Percentiles rank a stretch among this genome's conserved stretches.
phyloP scores from a whole-genome alignment of 1,139 yeast species.

The Blastobotrys buckinghamii region DNA sequence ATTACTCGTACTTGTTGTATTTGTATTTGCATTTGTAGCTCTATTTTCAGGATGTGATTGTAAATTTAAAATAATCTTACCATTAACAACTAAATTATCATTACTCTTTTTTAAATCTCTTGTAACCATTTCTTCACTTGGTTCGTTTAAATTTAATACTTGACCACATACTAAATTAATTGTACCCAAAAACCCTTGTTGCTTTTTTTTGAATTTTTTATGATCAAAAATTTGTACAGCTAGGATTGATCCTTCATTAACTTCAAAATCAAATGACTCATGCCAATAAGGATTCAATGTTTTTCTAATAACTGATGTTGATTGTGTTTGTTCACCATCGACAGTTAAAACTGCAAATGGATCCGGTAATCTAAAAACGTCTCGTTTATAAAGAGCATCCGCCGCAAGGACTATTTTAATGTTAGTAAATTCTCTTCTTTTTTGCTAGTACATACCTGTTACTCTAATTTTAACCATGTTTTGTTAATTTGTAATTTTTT shows the following conservation, averaged over 20 bases:
- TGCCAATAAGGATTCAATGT: slow-evolving; percentile 98
- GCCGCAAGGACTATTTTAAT: slow-evolving; percentile 67
- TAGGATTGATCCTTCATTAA: slow-evolving; percentile 76
- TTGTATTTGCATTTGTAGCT: slow-evolving; percentile 12
- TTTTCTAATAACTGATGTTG: slow-evolving; percentile 89
- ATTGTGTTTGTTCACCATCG: slow-evolving; percentile 93
- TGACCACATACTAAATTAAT: slow-evolving; percentile 89
- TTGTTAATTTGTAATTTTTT: background rate
- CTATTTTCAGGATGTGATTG: slow-evolving; percentile 42
- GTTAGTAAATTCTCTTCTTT: slow-evolving; percentile 3
- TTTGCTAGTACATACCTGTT: slow-evolving; percentile 3
- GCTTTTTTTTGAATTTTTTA: slow-evolving; percentile 94
- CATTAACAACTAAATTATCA: slow-evolving; percentile 87
- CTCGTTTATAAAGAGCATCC: slow-evolving; percentile 91
- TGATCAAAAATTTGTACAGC: slow-evolving; percentile 96
- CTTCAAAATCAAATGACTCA: slow-evolving; percentile 74
- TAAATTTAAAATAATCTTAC: slow-evolving; percentile 66
- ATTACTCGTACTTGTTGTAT: slow-evolving; percentile 7
- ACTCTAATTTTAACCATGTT: slow-evolving; percentile 7
- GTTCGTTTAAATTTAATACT: slow-evolving; percentile 65
- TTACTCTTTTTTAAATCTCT: slow-evolving; percentile 88
- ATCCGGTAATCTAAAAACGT: slow-evolving; percentile 82
- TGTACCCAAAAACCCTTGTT: slow-evolving; percentile 97
- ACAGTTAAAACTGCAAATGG: slow-evolving; percentile 97
- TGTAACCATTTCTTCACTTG: slow-evolving; percentile 74